A percentile compares a stretch with the other conserved stretches of the same genome.
phyloP scores from a whole-genome alignment of 352 stramenopile species.

The Aphanomyces euteiches region DNA sequence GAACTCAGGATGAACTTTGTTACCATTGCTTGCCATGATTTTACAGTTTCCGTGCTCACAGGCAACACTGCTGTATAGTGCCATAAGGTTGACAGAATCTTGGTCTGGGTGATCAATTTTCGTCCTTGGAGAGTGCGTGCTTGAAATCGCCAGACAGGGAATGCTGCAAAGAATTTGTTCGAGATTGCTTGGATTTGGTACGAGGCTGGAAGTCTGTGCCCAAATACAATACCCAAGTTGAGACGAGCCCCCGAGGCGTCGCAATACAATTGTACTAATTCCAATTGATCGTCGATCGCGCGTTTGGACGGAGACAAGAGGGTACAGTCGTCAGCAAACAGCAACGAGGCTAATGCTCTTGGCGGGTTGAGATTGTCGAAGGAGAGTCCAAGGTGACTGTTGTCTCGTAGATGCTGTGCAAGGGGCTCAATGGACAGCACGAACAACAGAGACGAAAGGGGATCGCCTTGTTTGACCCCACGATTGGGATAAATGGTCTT shows the following conservation, averaged over 20 bases:
- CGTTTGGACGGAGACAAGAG: slow-evolving; percentile 13
- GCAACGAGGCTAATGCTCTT: slow-evolving; percentile 28
- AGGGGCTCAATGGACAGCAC: not conserved
- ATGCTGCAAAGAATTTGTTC: not conserved
- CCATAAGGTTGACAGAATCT: not conserved
- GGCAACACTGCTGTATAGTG: not conserved
- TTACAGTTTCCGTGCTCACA: not conserved
- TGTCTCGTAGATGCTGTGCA: not conserved
- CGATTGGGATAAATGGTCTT: not conserved
- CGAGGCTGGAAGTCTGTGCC: not conserved
- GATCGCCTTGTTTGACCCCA: slow-evolving; percentile 28
- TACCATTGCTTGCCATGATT: not conserved
- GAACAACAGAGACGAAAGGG: not conserved
- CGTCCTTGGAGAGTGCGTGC: slow-evolving; percentile 16
- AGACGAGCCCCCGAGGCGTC: slow-evolving; percentile 30
- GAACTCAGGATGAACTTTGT: not conserved
- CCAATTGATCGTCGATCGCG: slow-evolving; percentile 28
- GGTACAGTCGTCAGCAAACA: slow-evolving; percentile 35
- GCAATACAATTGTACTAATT: slow-evolving; percentile 34
- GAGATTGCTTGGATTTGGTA: not conserved
- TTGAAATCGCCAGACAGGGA: not conserved
- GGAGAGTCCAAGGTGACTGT: not conserved
- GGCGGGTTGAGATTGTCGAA: too few relatives aligned
- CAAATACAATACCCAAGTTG: slow-evolving; percentile 32
- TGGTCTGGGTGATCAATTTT: not conserved